These are phyloP conservation scores for Geranium incanum DNA, from an alignment of 441 rosid species.

Conservation along the genomic window DNA sequence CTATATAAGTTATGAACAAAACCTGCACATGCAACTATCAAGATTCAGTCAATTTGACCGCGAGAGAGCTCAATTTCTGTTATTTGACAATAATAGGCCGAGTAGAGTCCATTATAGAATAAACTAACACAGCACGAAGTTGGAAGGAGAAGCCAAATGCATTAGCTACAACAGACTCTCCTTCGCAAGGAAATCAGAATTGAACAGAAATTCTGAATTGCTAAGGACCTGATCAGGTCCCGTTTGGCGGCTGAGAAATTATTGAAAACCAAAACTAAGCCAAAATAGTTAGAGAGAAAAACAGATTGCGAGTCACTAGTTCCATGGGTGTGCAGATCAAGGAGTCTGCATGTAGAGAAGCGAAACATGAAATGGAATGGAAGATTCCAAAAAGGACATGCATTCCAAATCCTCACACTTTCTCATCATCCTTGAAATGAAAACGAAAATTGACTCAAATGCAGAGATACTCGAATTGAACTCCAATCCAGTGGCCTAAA, in stretches of 20 bases:
- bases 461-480: not conserved
- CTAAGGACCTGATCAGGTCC: not conserved
- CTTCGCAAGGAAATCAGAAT: not conserved
- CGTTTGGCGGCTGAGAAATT: conserved; percentile 6
- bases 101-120: too few species aligned
- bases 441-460: not conserved
- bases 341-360: not conserved
- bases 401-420: not conserved
- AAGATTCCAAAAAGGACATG: not conserved
- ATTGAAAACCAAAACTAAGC: not conserved
- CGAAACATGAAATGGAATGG: not conserved
- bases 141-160: not conserved
- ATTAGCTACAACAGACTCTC: not conserved
- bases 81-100: not conserved
- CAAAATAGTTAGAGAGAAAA: not conserved
- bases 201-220: not conserved
- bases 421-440: conserved; percentile 12
- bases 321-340: not conserved
- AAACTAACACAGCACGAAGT: not conserved
- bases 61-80: not conserved
- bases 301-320: not conserved
- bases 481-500: not conserved
- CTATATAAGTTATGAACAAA: conserved; percentile 24
- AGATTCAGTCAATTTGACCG: conserved; percentile 19
- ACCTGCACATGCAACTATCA: conserved; percentile 33